These are phyloP conservation scores for Phlyctochytrium bullatum DNA, from an alignment of 192 early-diverging fungal species.

Conservation along the genomic window DNA sequence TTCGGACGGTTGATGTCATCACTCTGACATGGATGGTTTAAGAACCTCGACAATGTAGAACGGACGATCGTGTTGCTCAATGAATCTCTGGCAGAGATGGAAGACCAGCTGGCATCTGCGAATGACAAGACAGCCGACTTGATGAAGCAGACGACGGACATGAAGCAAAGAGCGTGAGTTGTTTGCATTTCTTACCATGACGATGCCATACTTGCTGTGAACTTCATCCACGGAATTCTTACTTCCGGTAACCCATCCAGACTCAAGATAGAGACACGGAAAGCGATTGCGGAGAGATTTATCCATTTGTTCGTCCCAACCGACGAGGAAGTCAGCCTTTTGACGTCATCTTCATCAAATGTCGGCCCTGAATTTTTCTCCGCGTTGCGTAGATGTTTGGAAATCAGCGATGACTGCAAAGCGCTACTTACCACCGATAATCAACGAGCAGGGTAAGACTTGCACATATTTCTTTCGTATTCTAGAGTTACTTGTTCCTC, in stretches of 20 bases:
- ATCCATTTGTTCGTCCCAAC: constrained; percentile 68
- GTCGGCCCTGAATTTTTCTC: constrained; percentile 69
- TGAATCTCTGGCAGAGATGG: constrained; percentile 59
- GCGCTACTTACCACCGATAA: constrained; percentile 69
- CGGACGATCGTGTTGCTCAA: constrained; percentile 49
- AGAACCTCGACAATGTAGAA: not conserved
- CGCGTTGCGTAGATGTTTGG: constrained; percentile 62
- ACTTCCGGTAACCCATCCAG: constrained; percentile 20
- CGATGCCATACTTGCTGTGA: not conserved
- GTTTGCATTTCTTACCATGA: too few relatives aligned
- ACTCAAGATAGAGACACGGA: constrained; percentile 51
- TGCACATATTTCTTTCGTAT: not conserved
- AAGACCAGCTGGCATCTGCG: constrained; percentile 47
- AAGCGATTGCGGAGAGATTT: constrained; percentile 63
- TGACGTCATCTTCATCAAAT: constrained; percentile 50
- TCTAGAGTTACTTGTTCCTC: not conserved
- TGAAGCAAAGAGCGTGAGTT: constrained; percentile 61
- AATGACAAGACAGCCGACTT: constrained; percentile 59
- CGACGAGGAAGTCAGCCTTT: constrained; percentile 59
- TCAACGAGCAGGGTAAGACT: constrained; percentile 77
- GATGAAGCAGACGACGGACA: constrained; percentile 62
- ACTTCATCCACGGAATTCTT: not conserved
- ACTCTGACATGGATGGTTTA: constrained; percentile 7
- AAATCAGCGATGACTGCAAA: constrained; percentile 73
- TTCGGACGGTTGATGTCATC: constrained; percentile 1